These are phyloP conservation scores for Arachnomyces sp. DNA, from an alignment of 2,329 filamentous ascomycete species.

Conservation along the genomic window DNA sequence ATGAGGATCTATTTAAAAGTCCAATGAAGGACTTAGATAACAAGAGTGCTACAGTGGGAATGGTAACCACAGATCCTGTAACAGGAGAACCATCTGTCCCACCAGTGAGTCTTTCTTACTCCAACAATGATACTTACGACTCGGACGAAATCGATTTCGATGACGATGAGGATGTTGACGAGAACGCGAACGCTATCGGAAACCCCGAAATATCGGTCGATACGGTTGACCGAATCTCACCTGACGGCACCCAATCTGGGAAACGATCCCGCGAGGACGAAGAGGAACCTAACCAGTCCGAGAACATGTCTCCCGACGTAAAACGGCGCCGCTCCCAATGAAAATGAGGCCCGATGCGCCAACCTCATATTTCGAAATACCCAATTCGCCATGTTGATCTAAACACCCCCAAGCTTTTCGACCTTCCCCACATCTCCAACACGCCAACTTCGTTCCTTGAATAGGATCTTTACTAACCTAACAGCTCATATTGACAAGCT, in stretches of 20 bases:
- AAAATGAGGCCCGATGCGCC: neutral
- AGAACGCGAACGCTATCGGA: conserved; percentile 20
- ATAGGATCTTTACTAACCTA: no score
- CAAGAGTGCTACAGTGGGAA: conserved; percentile 9
- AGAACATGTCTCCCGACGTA: conserved; percentile 3
- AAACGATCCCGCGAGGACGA: conserved; percentile 10
- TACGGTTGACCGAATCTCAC: conserved; percentile 15
- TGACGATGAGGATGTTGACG: conserved; percentile 32
- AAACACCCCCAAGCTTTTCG: no score
- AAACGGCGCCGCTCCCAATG: conserved; percentile 12
- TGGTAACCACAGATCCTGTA: conserved; percentile 9
- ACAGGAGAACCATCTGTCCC: neutral
- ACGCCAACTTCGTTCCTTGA: no score
- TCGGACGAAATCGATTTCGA: conserved; percentile 19
- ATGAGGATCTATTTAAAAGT: conserved; percentile 26
- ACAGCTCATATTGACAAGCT: no score
- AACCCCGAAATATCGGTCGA: conserved; percentile 17
- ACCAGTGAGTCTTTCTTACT: neutral
- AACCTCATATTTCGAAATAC: no score
- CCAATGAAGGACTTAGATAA: conserved; percentile 8
- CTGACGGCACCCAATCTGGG: conserved; percentile 12
- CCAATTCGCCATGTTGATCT: no score
- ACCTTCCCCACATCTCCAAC: no score
- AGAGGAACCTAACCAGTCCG: conserved; percentile 7
- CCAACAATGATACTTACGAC: conserved; percentile 10